These are phyloP conservation scores for Draba incana DNA, from an alignment of 345 rosid species.

Conservation along the genomic window DNA sequence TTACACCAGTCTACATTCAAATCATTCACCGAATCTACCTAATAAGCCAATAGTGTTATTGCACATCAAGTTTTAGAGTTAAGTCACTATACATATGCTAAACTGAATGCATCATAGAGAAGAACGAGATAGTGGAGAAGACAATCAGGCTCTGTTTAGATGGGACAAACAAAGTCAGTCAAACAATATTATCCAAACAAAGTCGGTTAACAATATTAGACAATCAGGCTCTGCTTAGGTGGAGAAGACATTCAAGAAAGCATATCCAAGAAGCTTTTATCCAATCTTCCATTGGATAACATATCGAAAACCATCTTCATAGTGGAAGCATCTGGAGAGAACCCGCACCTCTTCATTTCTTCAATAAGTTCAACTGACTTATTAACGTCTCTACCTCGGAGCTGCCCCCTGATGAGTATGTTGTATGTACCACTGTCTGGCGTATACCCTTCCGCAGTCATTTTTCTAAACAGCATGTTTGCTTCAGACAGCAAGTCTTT, in stretches of 20 bases:
- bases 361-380: background rate
- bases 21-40: too few species aligned
- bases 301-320: background rate
- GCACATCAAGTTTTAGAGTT: too few species aligned
- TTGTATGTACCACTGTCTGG: slow-evolving; percentile 29
- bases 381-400: background rate
- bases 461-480: slow-evolving; percentile 14
- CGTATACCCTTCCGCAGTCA: slow-evolving; percentile 26
- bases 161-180: background rate
- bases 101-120: too few species aligned
- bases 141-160: too few species aligned
- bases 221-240: too few species aligned
- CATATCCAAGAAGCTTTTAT: slow-evolving; percentile 6
- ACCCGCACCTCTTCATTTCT: background rate
- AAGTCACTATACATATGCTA: too few species aligned
- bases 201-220: background rate
- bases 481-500: slow-evolving; percentile 13
- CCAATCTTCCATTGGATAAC: slow-evolving; percentile 7
- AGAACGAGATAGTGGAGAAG: too few species aligned
- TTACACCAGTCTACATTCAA: too few species aligned
- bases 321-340: slow-evolving; percentile 1
- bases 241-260: background rate
- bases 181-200: background rate
- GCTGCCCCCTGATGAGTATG: slow-evolving; percentile 19
- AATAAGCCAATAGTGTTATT: too few species aligned